phyloP scores from a whole-genome alignment of 1,139 yeast species.

The Kurtzmaniella quercitrusa region DNA sequence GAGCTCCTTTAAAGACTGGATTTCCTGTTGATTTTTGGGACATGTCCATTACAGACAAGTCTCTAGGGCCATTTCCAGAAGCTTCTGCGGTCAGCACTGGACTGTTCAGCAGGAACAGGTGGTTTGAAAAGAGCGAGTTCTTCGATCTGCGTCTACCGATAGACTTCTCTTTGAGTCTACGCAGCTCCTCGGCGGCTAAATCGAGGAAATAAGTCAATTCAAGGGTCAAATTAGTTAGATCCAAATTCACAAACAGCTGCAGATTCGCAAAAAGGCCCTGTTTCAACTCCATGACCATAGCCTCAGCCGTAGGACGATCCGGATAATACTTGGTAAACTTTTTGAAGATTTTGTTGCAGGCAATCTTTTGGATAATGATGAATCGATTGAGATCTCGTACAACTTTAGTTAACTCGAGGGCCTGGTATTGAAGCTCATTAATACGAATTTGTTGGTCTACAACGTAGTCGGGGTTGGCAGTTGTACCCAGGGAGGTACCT shows the following conservation, averaged over 20 bases:
- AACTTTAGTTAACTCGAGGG: conserved; percentile 50
- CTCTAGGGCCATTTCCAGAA: background rate
- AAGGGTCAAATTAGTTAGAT: conserved; percentile 59
- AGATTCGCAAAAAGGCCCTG: conserved; percentile 34
- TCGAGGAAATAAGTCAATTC: conserved; percentile 45
- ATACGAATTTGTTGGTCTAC: conserved; percentile 15
- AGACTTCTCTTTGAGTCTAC: conserved; percentile 8
- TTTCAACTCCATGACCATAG: conserved; percentile 35
- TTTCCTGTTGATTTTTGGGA: conserved; percentile 7
- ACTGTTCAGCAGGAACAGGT: conserved; percentile 5
- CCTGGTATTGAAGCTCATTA: conserved; percentile 31
- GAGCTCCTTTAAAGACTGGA: conserved; percentile 9
- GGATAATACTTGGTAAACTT: conserved; percentile 65
- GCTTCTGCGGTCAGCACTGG: conserved; percentile 3
- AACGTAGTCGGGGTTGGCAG: background rate
- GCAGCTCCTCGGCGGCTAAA: conserved; percentile 48
- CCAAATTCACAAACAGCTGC: conserved; percentile 59
- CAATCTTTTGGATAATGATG: conserved; percentile 75
- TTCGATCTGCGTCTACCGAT: conserved; percentile 11
- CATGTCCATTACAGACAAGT: background rate
- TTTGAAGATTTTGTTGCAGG: conserved; percentile 74
- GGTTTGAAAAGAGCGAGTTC: conserved; percentile 10
- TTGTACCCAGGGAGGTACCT: background rate
- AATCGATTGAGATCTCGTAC: conserved; percentile 71
- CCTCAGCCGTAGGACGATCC: conserved; percentile 31